phyloP scores from a whole-genome alignment of 805 yeast species.

The Saccharomycopsis lassenensis region DNA sequence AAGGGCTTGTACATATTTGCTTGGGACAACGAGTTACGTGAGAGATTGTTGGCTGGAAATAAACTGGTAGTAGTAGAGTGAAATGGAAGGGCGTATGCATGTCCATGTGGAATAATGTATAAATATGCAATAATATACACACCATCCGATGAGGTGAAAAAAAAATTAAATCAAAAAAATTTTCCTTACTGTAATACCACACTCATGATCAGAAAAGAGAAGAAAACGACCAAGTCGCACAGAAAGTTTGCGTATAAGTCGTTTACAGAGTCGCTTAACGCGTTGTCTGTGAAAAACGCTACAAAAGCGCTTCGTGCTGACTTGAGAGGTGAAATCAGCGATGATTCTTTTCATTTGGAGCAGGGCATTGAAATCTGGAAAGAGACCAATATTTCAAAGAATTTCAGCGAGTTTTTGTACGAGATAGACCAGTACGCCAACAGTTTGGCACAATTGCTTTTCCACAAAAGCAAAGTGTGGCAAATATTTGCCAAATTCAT shows the following conservation, averaged over 20 bases:
- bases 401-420: conserved; percentile 52
- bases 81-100: too few relatives aligned
- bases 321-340: conserved; percentile 56
- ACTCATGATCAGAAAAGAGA: conserved; percentile 25
- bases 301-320: conserved; percentile 18
- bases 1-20: conserved; percentile 35
- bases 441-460: conserved; percentile 71
- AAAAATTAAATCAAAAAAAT: too few relatives aligned
- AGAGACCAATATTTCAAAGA: conserved; percentile 70
- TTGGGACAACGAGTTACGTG: conserved; percentile 30
- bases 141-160: too few relatives aligned
- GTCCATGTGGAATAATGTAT: too few relatives aligned
- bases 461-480: conserved; percentile 57
- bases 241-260: conserved; percentile 58
- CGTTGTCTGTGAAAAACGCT: conserved; percentile 65
- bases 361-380: conserved; percentile 79
- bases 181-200: too few relatives aligned
- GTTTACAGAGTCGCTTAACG: conserved; percentile 75
- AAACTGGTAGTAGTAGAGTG: too few relatives aligned
- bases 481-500: conserved; percentile 38
- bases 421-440: conserved; percentile 44
- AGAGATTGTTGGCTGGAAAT: conserved; percentile 26
- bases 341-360: conserved; percentile 66
- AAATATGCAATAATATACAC: too few relatives aligned
- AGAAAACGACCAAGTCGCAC: conserved; percentile 40